Conservation (phyloP, 1,139 yeast genomes). For the Hyphopichia pseudoburtonii region DNA sequence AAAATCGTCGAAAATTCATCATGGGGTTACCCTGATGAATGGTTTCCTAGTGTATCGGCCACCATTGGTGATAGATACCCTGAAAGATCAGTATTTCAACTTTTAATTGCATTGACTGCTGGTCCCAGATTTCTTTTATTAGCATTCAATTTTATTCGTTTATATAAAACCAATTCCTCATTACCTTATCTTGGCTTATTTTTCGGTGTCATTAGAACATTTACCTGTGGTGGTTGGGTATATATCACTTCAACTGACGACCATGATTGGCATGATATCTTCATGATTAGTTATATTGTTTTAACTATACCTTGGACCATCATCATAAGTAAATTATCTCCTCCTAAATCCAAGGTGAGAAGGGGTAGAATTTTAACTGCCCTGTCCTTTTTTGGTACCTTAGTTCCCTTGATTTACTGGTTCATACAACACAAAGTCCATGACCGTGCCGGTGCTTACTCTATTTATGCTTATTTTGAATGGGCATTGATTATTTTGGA, state of each 20-base stretch:
- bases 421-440: conserved; percentile 93
- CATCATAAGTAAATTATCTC: conserved; percentile 55
- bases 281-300: conserved; percentile 87
- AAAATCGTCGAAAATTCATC: conserved; percentile 86
- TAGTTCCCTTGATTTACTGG: conserved; percentile 83
- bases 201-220: conserved; percentile 75
- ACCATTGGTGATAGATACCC: conserved; percentile 97
- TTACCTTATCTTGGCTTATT: conserved; percentile 46
- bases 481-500: conserved; percentile 87
- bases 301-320: conserved; percentile 92
- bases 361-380: conserved; percentile 56
- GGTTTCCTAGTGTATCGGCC: conserved; percentile 98
- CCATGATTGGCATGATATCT: conserved; percentile 93
- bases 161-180: conserved; percentile 36
- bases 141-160: conserved; percentile 54
- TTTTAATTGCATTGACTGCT: conserved; percentile 73
- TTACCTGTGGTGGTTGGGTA: conserved; percentile 98
- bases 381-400: conserved; percentile 60
- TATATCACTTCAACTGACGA: conserved; percentile 96
- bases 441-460: conserved; percentile 88
- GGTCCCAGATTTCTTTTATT: conserved; percentile 85
- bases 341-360: conserved; percentile 47
- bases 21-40: conserved; percentile 92
- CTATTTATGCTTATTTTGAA: conserved; percentile 90
- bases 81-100: conserved; percentile 88